Evolutionary conservation across 208 protist species (phyloP).

Genomic region (Trypanosoma theileri): DNA sequence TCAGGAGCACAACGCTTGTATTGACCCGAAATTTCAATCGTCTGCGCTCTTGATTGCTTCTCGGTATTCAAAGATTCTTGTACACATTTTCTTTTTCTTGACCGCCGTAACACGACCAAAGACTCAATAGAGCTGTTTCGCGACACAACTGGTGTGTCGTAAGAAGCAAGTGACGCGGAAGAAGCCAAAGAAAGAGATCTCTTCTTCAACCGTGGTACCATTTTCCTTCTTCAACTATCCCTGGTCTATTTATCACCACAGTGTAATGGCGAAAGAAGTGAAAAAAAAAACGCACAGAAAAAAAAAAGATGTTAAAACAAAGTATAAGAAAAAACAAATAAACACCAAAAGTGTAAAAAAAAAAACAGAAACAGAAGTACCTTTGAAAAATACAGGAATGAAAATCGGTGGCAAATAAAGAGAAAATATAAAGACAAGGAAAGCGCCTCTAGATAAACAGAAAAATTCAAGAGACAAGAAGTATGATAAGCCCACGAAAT

Average conservation of each 20-base stretch:
- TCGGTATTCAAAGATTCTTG: not conserved
- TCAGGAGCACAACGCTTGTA: not conserved
- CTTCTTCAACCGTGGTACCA: constrained; percentile 1
- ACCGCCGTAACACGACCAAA: not conserved
- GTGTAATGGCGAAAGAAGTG: not conserved
- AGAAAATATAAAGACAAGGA: too few species aligned
- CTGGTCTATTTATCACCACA: constrained; percentile 11
- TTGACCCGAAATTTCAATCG: not conserved
- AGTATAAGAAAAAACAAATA: not conserved
- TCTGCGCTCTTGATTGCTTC: not conserved
- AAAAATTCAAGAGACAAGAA: too few species aligned
- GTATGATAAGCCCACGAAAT: too few species aligned
- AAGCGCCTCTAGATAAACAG: too few species aligned
- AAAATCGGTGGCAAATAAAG: too few species aligned
- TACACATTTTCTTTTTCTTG: not conserved
- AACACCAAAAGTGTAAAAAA: too few species aligned
- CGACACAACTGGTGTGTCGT: not conserved
- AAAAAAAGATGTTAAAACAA: not conserved
- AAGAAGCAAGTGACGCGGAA: not conserved
- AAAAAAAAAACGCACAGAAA: not conserved
- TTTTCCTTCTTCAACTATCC: constrained; percentile 5
- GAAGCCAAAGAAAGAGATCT: not conserved
- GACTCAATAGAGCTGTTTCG: not conserved
- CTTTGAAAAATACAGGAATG: too few species aligned
- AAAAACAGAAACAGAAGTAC: too few species aligned